A percentile compares a stretch with the other conserved stretches of the same genome.
Evolutionary conservation across 331 rosid genomes (phyloP).

Genomic region (Quercus lobata): DNA sequence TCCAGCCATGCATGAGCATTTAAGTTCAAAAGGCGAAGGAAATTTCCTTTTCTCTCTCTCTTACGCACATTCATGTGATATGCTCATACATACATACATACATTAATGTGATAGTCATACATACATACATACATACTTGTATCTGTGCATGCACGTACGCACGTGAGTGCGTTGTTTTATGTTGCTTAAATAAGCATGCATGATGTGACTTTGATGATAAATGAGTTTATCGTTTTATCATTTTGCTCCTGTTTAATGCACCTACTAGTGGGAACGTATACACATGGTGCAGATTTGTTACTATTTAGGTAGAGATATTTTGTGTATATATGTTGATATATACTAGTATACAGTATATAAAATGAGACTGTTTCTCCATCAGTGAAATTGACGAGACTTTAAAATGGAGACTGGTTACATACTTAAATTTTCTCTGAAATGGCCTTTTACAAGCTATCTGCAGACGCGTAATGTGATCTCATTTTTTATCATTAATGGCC

Average conservation of each 20-base stretch:
- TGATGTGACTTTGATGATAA: slow-evolving; percentile 45
- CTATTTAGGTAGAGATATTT: not conserved
- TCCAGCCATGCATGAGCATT: slow-evolving; percentile 47
- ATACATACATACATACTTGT: not conserved
- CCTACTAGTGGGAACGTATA: slow-evolving; percentile 28
- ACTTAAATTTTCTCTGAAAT: not conserved
- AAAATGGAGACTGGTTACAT: not conserved
- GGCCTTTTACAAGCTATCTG: not conserved
- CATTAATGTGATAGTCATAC: no score
- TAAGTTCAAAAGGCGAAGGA: slow-evolving; percentile 37
- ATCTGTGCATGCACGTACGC: not conserved
- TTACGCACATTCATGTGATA: not conserved
- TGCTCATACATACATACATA: no score
- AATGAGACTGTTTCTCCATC: not conserved
- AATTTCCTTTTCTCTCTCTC: slow-evolving; percentile 11
- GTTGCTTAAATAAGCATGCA: not conserved
- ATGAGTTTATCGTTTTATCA: slow-evolving; percentile 31
- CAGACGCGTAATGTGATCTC: not conserved
- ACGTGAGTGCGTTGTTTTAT: no score
- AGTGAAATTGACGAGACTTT: not conserved
- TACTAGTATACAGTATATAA: not conserved
- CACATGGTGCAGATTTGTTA: not conserved
- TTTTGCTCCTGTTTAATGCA: slow-evolving; percentile 36
- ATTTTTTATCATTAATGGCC: slow-evolving; percentile 1
- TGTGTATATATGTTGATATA: not conserved